Evolutionary conservation across 2,329 filamentous ascomycete species (phyloP).

Genomic region (Neonectria sp.): DNA sequence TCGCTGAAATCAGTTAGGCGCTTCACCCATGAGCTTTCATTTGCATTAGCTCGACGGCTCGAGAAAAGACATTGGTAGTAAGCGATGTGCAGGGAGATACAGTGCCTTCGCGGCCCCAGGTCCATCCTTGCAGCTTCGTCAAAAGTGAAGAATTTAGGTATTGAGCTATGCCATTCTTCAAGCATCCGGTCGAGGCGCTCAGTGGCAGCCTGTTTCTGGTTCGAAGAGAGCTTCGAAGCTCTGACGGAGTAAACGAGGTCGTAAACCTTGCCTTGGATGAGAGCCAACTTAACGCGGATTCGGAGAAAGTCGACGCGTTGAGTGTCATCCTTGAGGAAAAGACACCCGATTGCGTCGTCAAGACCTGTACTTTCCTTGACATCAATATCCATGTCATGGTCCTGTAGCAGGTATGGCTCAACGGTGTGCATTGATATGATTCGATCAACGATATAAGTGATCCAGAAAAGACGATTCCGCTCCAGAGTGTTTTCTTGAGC

Average conservation of each 20-base stretch:
- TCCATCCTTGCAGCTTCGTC: neutral
- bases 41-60: neutral
- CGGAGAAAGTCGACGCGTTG: conserved; percentile 1
- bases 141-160: neutral
- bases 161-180: neutral
- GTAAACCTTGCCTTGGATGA: conserved; percentile 32
- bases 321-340: too few species aligned
- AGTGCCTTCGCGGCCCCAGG: neutral
- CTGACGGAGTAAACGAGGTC: conserved; percentile 24
- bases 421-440: neutral
- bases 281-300: neutral
- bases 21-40: neutral
- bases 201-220: neutral
- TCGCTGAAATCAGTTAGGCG: neutral
- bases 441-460: conserved; percentile 32
- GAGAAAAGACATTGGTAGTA: neutral
- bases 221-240: neutral
- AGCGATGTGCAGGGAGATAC: neutral
- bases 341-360: neutral
- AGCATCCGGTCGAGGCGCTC: neutral
- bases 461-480: conserved; percentile 19
- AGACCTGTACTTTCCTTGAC: neutral
- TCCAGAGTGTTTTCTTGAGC: neutral
- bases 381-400: conserved; percentile 23
- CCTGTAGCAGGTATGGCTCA: conserved; percentile 29